phyloP scores from a whole-genome alignment of 2,329 filamentous ascomycete species.

The Colletotrichum musae region DNA sequence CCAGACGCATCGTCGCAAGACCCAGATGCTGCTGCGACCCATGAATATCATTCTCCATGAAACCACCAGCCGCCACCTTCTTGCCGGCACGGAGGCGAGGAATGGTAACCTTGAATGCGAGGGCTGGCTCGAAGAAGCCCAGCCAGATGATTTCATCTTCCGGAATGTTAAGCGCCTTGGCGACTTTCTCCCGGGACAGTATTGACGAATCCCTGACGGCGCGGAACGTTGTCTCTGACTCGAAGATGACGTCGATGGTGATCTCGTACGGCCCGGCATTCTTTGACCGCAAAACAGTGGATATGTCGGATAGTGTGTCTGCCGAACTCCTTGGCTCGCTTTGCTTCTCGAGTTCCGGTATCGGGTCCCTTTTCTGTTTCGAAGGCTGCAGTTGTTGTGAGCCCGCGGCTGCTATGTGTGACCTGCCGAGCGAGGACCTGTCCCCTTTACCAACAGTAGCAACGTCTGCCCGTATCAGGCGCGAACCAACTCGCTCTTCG shows the following conservation, averaged over 20 bases:
- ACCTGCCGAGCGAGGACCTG: fast-evolving
- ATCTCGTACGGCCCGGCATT: slow-evolving; percentile 67
- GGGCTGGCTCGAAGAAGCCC: slow-evolving; percentile 60
- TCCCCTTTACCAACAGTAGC: background rate
- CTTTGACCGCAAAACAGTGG: slow-evolving; percentile 62
- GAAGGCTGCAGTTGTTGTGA: background rate
- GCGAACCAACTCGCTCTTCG: slow-evolving; percentile 43
- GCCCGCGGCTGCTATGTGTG: background rate
- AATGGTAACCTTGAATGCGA: slow-evolving; percentile 64
- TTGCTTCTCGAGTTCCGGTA: fast-evolving
- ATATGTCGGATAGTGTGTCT: slow-evolving; percentile 50
- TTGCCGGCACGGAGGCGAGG: slow-evolving; percentile 26
- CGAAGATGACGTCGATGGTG: slow-evolving; percentile 67
- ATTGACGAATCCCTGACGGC: slow-evolving; percentile 53
- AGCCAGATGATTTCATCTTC: slow-evolving; percentile 52
- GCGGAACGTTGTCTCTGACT: slow-evolving; percentile 49
- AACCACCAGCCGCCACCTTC: slow-evolving; percentile 14
- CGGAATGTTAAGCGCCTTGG: slow-evolving; percentile 47
- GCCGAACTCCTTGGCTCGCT: background rate
- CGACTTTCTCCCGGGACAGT: slow-evolving; percentile 53
- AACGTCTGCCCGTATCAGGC: background rate
- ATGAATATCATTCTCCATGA: slow-evolving; percentile 32
- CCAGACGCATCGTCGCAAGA: background rate
- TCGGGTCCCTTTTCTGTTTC: background rate
- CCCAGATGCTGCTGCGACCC: slow-evolving; percentile 35